Conservation (phyloP, 306 rosid genomes). For the Vigna radiata region DNA sequence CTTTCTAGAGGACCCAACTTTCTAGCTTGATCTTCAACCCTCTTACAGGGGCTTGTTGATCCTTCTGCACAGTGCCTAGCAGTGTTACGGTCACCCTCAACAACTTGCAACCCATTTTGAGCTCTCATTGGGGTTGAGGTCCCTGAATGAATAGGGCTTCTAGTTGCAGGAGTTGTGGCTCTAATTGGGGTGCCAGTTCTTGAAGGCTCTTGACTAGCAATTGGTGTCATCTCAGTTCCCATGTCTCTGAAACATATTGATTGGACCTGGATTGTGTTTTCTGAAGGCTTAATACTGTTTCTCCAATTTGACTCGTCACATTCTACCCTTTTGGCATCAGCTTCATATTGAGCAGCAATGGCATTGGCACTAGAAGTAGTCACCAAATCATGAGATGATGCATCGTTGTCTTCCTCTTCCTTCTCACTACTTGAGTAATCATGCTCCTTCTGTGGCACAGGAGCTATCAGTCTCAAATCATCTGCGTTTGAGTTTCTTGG, state of each 20-base stretch:
- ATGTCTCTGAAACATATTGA: slow-evolving; percentile 90
- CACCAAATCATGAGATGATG: slow-evolving; percentile 30
- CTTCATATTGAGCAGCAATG: slow-evolving; percentile 45
- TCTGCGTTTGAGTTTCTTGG: slow-evolving; percentile 95
- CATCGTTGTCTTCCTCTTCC: slow-evolving; percentile 52
- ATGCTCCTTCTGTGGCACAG: slow-evolving; percentile 85
- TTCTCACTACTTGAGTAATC: slow-evolving; percentile 64
- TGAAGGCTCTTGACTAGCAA: slow-evolving; percentile 93
- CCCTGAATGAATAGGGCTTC: slow-evolving; percentile 84
- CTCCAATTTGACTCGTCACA: slow-evolving; percentile 80
- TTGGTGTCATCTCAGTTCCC: slow-evolving; percentile 99
- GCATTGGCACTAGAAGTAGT: not conserved
- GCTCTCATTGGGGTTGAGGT: slow-evolving; percentile 73
- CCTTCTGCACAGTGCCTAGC: slow-evolving; percentile 53
- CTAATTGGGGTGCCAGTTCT: slow-evolving; percentile 89
- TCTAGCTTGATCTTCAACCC: slow-evolving; percentile 55
- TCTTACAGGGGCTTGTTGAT: slow-evolving; percentile 53
- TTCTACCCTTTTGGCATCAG: slow-evolving; percentile 78
- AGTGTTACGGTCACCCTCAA: slow-evolving; percentile 45
- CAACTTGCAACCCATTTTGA: slow-evolving; percentile 56
- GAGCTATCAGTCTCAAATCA: slow-evolving; percentile 90
- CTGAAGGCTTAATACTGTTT: slow-evolving; percentile 58
- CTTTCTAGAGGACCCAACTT: slow-evolving; percentile 70
- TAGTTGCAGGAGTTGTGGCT: slow-evolving; percentile 72
- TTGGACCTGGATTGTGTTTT: slow-evolving; percentile 55